Conservation (phyloP, 1,284 basidiomycete species). For the Boletus smithii region DNA sequence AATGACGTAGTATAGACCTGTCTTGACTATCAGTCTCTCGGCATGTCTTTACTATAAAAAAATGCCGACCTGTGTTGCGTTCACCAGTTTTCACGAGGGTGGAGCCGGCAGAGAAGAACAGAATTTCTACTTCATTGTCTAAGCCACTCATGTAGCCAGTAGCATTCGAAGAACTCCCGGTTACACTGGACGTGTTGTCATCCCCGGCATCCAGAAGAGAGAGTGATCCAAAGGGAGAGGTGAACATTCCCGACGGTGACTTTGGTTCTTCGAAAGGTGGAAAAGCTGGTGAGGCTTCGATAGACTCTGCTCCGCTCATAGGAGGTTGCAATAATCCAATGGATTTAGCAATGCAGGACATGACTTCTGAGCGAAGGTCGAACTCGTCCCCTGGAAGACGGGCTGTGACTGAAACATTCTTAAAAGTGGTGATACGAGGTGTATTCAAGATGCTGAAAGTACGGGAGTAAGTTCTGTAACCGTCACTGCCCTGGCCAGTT, state of each 20-base stretch:
- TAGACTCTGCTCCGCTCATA: slow-evolving; percentile 60
- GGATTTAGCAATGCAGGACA: slow-evolving; percentile 96
- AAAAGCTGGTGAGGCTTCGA: slow-evolving; percentile 63
- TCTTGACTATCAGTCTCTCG: slow-evolving; percentile 9
- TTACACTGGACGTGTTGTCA: slow-evolving; percentile 59
- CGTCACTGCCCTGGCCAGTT: slow-evolving; percentile 45
- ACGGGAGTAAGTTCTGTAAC: slow-evolving; percentile 46
- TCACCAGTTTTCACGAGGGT: slow-evolving; percentile 90
- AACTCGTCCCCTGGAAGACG: slow-evolving; percentile 57
- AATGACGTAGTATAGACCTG: slow-evolving; percentile 95
- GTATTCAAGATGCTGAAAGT: slow-evolving; percentile 51
- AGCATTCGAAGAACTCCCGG: slow-evolving; percentile 57
- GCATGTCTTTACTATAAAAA: background rate
- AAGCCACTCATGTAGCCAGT: slow-evolving; percentile 71
- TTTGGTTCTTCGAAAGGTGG: slow-evolving; percentile 50
- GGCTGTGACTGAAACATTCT: slow-evolving; percentile 33
- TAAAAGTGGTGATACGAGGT: slow-evolving; percentile 39
- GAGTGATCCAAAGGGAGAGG: slow-evolving; percentile 82
- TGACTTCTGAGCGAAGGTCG: slow-evolving; percentile 90
- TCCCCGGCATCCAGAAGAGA: slow-evolving; percentile 76
- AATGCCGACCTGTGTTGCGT: slow-evolving; percentile 65
- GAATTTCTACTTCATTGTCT: slow-evolving; percentile 94
- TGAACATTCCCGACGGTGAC: slow-evolving; percentile 48
- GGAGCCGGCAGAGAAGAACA: slow-evolving; percentile 88
- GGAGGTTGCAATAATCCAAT: slow-evolving; percentile 92